A percentile compares a stretch with the other conserved stretches of the same genome.
Evolutionary conservation across 345 rosid genomes (phyloP).

Genomic region (Arabis hirsuta): DNA sequence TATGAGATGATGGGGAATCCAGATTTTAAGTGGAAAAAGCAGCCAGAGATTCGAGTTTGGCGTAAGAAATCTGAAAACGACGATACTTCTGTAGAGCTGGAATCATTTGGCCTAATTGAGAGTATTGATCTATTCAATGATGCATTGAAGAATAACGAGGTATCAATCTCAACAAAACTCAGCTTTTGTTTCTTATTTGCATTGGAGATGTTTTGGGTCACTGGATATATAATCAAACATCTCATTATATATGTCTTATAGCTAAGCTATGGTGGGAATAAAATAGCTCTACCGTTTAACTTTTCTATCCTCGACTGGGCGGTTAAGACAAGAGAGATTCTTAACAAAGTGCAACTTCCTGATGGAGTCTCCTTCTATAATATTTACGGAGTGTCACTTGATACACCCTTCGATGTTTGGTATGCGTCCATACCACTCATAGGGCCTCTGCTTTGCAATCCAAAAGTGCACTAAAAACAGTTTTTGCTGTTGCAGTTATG

Average conservation of each 20-base stretch:
- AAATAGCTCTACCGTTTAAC: constrained; percentile 76
- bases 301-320: constrained; percentile 71
- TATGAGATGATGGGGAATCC: constrained; percentile 95
- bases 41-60: constrained; percentile 82
- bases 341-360: constrained; percentile 65
- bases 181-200: constrained; percentile 5
- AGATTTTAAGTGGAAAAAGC: constrained; percentile 63
- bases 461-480: constrained; percentile 10
- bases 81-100: constrained; percentile 52
- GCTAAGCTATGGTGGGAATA: constrained; percentile 69
- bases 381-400: constrained; percentile 75
- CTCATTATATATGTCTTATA: constrained; percentile 35
- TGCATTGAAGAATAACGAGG: constrained; percentile 84
- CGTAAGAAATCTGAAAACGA: constrained; percentile 53
- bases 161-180: constrained; percentile 32
- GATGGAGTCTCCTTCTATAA: constrained; percentile 75
- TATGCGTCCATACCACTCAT: constrained; percentile 42
- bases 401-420: constrained; percentile 88
- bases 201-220: constrained; percentile 6
- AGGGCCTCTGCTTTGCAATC: constrained; percentile 1
- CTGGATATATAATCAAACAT: constrained; percentile 5
- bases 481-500: constrained; percentile 63
- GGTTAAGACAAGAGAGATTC: constrained; percentile 63
- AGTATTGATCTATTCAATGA: constrained; percentile 62
- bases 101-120: constrained; percentile 61